phyloP scores from a whole-genome alignment of 1,284 basidiomycete genomes.

The Pascua sp. region DNA sequence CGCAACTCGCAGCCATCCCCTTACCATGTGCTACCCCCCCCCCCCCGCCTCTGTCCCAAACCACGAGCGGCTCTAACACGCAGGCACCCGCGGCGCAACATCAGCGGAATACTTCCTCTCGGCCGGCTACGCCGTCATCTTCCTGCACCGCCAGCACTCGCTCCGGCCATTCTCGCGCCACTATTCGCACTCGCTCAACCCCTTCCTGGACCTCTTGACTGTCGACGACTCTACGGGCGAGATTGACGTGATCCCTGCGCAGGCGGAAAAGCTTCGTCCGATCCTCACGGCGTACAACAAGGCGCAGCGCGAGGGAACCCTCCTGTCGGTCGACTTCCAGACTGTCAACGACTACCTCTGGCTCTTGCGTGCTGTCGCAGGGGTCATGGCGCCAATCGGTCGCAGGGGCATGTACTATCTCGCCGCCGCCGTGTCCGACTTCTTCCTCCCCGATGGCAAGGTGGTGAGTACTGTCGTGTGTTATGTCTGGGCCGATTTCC shows the following conservation, averaged over 20 bases:
- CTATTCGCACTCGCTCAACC: constrained; percentile 96
- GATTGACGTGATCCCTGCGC: constrained; percentile 59
- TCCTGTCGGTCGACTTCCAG: constrained; percentile 86
- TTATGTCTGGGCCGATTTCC: too few species aligned
- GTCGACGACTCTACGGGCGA: constrained; percentile 45
- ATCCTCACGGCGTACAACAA: constrained; percentile 78
- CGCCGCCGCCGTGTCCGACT: constrained; percentile 95
- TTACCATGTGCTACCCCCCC: too few species aligned
- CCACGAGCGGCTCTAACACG: background rate
- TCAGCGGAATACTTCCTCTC: constrained; percentile 95
- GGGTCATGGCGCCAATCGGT: constrained; percentile 58
- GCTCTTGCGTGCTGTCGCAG: constrained; percentile 75
- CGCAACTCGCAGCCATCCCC: too few species aligned
- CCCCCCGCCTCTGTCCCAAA: background rate
- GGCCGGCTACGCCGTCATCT: constrained; percentile 93
- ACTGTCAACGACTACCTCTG: constrained; percentile 97
- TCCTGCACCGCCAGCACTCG: constrained; percentile 96
- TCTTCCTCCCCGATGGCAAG: constrained; percentile 86
- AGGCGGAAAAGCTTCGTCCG: constrained; percentile 62
- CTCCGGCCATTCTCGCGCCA: constrained; percentile 94
- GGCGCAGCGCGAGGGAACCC: constrained; percentile 66
- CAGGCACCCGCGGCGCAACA: constrained; percentile 91
- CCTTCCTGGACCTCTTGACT: constrained; percentile 93
- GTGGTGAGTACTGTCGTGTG: constrained; percentile 61
- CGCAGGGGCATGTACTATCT: constrained; percentile 87